A percentile compares a stretch with the other conserved stretches of the same genome.
Evolutionary conservation across 78 protist genomes (phyloP).

Genomic region (Pigoraptor vietnamica): DNA sequence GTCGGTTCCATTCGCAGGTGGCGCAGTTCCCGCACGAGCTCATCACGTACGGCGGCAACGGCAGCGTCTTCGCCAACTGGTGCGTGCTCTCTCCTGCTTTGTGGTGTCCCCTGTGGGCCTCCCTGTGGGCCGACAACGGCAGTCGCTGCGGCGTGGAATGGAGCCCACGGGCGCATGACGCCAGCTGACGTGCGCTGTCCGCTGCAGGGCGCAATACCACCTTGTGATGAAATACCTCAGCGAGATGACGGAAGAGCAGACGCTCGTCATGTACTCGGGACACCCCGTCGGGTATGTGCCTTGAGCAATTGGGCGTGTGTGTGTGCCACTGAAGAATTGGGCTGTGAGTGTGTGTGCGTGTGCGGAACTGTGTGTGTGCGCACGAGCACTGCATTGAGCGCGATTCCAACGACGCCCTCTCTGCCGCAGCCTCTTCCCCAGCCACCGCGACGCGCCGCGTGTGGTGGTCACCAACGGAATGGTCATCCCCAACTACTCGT

Average conservation of each 20-base stretch:
- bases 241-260: background rate
- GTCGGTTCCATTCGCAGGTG: too few species aligned
- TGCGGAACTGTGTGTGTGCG: too few species aligned
- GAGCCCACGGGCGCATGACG: too few species aligned
- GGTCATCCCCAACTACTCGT: background rate
- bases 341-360: background rate
- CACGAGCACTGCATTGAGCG: too few species aligned
- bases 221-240: background rate
- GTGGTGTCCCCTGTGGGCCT: too few species aligned
- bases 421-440: conserved; percentile 1
- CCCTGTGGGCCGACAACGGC: too few species aligned
- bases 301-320: background rate
- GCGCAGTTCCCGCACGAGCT: conserved; percentile 3
- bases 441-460: background rate
- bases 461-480: background rate
- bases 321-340: background rate
- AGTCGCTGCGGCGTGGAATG: background rate
- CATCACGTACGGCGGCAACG: background rate
- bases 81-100: background rate
- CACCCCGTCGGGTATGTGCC: background rate
- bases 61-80: background rate
- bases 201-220: background rate
- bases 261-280: background rate
- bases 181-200: too few species aligned
- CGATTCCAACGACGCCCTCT: too few species aligned